phyloP scores from a whole-genome alignment of 2,329 filamentous ascomycete genomes.

The Clarireedia sp. region DNA sequence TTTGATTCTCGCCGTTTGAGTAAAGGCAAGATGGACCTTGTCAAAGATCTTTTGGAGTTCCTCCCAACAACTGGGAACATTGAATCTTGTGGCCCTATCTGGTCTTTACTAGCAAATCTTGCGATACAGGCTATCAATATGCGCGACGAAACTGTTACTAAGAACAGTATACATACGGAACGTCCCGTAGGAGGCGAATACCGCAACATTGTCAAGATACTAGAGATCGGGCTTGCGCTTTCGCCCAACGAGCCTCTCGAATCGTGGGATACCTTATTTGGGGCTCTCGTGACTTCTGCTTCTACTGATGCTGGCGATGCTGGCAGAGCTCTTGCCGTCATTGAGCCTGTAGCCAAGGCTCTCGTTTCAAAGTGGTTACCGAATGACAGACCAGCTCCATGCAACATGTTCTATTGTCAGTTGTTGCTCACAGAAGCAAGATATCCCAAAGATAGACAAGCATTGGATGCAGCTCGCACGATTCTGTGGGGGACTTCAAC shows the following conservation, averaged over 20 bases:
- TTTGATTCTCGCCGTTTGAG: slow-evolving; percentile 35
- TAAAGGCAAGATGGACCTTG: slow-evolving; percentile 31
- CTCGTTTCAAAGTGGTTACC: slow-evolving; percentile 35
- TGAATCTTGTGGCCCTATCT: slow-evolving; percentile 21
- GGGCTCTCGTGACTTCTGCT: slow-evolving; percentile 47
- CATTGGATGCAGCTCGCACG: slow-evolving; percentile 56
- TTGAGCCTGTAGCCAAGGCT: slow-evolving; percentile 61
- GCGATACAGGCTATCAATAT: slow-evolving; percentile 18
- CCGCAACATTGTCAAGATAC: slow-evolving; percentile 58
- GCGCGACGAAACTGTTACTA: slow-evolving; percentile 13
- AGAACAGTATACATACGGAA: slow-evolving; percentile 31
- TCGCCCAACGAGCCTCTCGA: slow-evolving; percentile 22
- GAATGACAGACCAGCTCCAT: slow-evolving; percentile 7
- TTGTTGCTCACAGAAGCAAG: slow-evolving; percentile 31
- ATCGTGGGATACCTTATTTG: slow-evolving; percentile 46
- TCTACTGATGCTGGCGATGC: slow-evolving; percentile 58
- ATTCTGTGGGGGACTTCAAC: slow-evolving; percentile 55
- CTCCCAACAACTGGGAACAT: slow-evolving; percentile 24
- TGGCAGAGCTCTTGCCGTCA: slow-evolving; percentile 55
- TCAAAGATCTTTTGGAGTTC: slow-evolving; percentile 24
- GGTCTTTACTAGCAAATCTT: slow-evolving; percentile 26
- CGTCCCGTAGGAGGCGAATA: slow-evolving; percentile 58
- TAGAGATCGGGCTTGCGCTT: slow-evolving; percentile 51
- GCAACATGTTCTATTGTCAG: slow-evolving; percentile 27
- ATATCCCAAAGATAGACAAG: slow-evolving; percentile 52